Evolutionary conservation across 2,329 filamentous ascomycete genomes (phyloP).

Genomic region (Fusarium sp.): DNA sequence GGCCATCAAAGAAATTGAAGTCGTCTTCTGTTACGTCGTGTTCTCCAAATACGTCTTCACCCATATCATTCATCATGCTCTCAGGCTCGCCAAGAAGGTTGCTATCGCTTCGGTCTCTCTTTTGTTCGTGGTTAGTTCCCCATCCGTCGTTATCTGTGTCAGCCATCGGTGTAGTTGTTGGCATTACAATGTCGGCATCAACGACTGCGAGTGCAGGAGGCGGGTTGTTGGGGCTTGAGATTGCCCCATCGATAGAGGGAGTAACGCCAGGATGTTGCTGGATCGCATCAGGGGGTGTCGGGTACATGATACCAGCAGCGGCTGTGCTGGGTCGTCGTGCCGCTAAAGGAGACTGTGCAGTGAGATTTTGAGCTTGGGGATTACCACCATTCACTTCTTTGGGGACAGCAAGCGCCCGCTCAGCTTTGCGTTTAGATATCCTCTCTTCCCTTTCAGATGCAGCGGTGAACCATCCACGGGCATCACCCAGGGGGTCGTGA

Average conservation of each 20-base stretch:
- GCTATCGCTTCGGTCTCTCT: conserved; percentile 57
- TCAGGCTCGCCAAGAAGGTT: conserved; percentile 62
- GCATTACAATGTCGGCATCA: conserved; percentile 45
- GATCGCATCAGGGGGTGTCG: conserved; percentile 75
- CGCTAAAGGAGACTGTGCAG: conserved; percentile 63
- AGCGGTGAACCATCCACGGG: conserved; percentile 61
- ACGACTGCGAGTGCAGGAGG: conserved; percentile 46
- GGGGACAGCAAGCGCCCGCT: conserved; percentile 57
- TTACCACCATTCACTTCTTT: conserved; percentile 58
- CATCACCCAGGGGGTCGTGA: conserved; percentile 61
- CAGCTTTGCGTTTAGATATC: conserved; percentile 60
- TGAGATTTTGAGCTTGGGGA: conserved; percentile 56
- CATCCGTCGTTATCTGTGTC: conserved; percentile 44
- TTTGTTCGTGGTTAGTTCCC: conserved; percentile 56
- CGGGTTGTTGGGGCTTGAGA: conserved; percentile 65
- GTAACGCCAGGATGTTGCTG: conserved; percentile 64
- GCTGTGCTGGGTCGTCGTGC: conserved; percentile 62
- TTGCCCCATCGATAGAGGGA: conserved; percentile 66
- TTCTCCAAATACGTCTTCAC: conserved; percentile 77
- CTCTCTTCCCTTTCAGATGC: conserved; percentile 60
- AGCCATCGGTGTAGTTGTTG: conserved; percentile 31
- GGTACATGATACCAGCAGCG: conserved; percentile 70
- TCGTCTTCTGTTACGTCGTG: conserved; percentile 82
- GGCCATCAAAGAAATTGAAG: conserved; percentile 82
- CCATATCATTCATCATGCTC: conserved; percentile 75